Conservation (phyloP, 2,329 filamentous ascomycete genomes). For the Biscogniauxia sp. region DNA sequence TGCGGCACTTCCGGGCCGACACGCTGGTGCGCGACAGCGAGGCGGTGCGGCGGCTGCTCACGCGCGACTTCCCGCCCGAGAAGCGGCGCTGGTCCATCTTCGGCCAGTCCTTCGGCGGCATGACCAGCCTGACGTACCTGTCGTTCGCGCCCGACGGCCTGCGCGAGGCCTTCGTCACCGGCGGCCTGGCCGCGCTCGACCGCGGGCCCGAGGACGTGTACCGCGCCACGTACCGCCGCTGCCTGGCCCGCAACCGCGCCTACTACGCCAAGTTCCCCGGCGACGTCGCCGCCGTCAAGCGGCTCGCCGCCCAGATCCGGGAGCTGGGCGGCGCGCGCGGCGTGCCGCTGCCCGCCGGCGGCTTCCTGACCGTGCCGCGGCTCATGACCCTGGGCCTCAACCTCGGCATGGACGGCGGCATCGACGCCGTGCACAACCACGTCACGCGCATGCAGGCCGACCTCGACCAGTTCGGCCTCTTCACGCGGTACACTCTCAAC, state of each 20-base stretch:
- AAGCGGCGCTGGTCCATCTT: constrained; percentile 81
- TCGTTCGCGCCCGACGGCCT: constrained; percentile 76
- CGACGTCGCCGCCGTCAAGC: constrained; percentile 66
- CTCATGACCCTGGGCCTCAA: constrained; percentile 75
- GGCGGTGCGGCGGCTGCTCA: constrained; percentile 75
- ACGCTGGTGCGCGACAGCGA: constrained; percentile 88
- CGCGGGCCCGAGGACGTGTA: constrained; percentile 74
- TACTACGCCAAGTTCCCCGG: constrained; percentile 87
- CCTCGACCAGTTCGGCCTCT: constrained; percentile 70
- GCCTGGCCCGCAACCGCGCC: constrained; percentile 67
- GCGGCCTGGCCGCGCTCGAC: constrained; percentile 77
- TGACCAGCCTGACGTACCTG: constrained; percentile 80
- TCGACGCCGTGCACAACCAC: constrained; percentile 72
- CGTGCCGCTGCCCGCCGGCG: constrained; percentile 68
- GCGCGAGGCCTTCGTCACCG: constrained; percentile 79
- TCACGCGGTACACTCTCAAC: constrained; percentile 69
- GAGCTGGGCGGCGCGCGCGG: constrained; percentile 47
- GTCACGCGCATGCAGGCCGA: constrained; percentile 71
- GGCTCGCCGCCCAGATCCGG: constrained; percentile 63
- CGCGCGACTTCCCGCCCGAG: constrained; percentile 63
- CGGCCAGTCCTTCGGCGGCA: constrained; percentile 91
- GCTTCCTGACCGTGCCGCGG: constrained; percentile 67
- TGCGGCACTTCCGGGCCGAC: constrained; percentile 84
- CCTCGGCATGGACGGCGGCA: constrained; percentile 76
- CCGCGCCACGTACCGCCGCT: constrained; percentile 64